Conservation (phyloP, 1,284 basidiomycete species). For the Malassezia sympodialis region DNA sequence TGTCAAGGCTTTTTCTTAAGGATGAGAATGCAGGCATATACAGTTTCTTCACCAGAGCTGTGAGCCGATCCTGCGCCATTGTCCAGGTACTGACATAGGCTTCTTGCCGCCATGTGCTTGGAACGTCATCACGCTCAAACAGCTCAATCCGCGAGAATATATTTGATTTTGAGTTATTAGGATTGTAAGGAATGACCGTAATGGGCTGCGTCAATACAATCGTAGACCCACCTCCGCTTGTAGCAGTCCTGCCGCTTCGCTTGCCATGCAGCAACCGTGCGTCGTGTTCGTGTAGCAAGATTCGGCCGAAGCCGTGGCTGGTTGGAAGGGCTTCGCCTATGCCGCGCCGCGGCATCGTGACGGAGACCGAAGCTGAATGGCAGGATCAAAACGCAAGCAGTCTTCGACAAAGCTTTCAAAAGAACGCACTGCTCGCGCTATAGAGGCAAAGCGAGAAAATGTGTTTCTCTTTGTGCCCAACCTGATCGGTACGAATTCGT, state of each 20-base stretch:
- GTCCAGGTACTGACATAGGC: slow-evolving; percentile 3
- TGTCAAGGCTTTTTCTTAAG: neutral
- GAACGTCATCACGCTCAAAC: neutral
- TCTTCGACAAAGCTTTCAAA: neutral
- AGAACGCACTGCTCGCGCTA: neutral
- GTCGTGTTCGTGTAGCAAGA: neutral
- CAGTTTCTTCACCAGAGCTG: neutral
- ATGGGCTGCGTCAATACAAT: neutral
- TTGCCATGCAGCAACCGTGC: slow-evolving; percentile 1
- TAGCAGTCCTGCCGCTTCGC: slow-evolving; percentile 4
- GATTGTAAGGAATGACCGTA: neutral
- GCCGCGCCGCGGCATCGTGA: neutral
- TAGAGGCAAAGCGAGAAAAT: slow-evolving; percentile 22
- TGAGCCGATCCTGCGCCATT: neutral
- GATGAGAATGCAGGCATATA: neutral
- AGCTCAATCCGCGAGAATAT: neutral
- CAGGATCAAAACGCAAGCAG: slow-evolving; percentile 18
- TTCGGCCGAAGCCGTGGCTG: neutral
- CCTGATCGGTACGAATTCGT: slow-evolving; percentile 58
- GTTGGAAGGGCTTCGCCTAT: neutral
- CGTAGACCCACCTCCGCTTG: slow-evolving; percentile 7
- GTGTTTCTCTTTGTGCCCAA: slow-evolving; percentile 75
- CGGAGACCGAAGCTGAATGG: slow-evolving; percentile 5
- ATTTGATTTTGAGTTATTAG: neutral
- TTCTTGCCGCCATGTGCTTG: neutral